Percentiles rank a stretch among this genome's conserved stretches.
Evolutionary conservation across 176 grass and related monocot species (phyloP).

Genomic region (Carex parvula): DNA sequence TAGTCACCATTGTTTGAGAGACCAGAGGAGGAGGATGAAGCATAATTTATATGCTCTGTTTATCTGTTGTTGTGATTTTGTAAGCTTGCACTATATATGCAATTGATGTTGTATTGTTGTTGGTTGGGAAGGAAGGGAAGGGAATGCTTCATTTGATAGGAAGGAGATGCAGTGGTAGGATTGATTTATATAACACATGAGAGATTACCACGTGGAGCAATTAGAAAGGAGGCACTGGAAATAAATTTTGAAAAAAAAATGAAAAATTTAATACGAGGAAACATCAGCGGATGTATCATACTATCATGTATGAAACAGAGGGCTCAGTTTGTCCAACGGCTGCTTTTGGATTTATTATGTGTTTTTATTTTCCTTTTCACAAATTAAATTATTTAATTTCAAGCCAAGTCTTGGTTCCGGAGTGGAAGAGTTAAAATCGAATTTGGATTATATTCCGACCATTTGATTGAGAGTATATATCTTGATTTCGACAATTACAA

Average conservation of each 20-base stretch:
- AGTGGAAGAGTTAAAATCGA: neutral
- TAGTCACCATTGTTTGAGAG: neutral
- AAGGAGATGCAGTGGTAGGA: neutral
- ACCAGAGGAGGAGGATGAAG: neutral
- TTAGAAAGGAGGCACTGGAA: neutral
- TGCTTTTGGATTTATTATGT: no score
- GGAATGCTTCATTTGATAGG: neutral
- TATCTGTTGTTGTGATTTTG: neutral
- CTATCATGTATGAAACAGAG: no score
- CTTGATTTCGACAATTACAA: no score
- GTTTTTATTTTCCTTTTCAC: no score
- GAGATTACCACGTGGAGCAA: neutral
- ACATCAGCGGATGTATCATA: no score
- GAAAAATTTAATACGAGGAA: no score
- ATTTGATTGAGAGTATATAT: no score
- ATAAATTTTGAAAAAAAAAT: neutral
- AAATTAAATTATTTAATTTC: neutral
- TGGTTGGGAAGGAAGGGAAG: neutral
- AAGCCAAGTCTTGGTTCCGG: neutral
- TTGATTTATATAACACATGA: neutral
- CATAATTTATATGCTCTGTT: neutral
- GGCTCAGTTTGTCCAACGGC: no score
- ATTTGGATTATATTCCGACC: neutral
- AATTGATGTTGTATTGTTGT: neutral
- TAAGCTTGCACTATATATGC: neutral